phyloP scores from a whole-genome alignment of 305 asterid genomes.

The Lippia alba region DNA sequence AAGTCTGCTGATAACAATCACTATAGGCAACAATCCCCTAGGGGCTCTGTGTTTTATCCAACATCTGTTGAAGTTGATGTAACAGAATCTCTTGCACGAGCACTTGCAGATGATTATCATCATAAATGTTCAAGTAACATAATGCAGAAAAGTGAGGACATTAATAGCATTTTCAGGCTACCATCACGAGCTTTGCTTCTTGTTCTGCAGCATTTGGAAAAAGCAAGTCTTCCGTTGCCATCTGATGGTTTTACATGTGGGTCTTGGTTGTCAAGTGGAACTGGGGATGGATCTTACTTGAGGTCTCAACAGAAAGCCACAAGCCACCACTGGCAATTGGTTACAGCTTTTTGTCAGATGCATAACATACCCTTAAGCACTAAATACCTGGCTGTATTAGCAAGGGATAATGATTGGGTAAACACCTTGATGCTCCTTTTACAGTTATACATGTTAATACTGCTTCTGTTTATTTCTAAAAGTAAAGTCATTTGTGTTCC shows the following conservation, averaged over 20 bases:
- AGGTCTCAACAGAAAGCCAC: constrained; percentile 92
- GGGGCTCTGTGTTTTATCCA: constrained; percentile 62
- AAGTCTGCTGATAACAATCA: constrained; percentile 63
- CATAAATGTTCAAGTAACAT: constrained; percentile 55
- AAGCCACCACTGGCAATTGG: constrained; percentile 93
- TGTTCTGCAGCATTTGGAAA: constrained; percentile 94
- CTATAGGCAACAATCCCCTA: constrained; percentile 58
- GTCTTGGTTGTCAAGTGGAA: constrained; percentile 86
- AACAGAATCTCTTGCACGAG: constrained; percentile 88
- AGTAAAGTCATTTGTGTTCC: constrained; percentile 36
- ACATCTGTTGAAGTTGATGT: constrained; percentile 64
- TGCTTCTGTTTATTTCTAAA: constrained; percentile 23
- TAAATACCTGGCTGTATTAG: constrained; percentile 87
- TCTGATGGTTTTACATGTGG: constrained; percentile 83
- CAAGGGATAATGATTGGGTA: constrained; percentile 99
- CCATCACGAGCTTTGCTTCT: constrained; percentile 82
- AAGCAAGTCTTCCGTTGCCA: constrained; percentile 78
- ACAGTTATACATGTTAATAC: constrained; percentile 27
- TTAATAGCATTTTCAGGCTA: constrained; percentile 44
- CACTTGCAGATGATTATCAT: constrained; percentile 91
- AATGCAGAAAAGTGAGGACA: constrained; percentile 56
- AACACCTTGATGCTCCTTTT: constrained; percentile 27
- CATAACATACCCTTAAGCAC: constrained; percentile 89
- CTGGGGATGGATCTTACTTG: constrained; percentile 83
- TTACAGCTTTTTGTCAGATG: constrained; percentile 86